phyloP scores from a whole-genome alignment of 257 asterid genomes.

The Echium plantagineum region DNA sequence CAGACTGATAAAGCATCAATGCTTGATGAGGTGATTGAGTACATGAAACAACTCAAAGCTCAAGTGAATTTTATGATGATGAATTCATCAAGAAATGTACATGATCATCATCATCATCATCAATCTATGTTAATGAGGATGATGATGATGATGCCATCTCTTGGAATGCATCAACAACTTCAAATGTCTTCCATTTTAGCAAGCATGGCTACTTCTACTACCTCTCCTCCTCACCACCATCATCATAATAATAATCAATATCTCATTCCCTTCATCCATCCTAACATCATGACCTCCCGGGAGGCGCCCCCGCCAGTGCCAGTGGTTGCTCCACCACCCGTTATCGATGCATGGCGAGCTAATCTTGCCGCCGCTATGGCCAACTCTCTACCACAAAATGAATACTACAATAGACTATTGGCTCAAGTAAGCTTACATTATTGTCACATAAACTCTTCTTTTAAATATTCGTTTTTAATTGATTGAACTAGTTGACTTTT shows the following conservation, averaged over 20 bases:
- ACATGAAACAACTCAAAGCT: conserved; percentile 55
- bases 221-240: conserved; percentile 14
- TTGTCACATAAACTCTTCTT: background rate
- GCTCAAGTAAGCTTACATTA: conserved; percentile 38
- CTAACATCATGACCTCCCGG: conserved; percentile 9
- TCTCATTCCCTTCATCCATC: conserved; percentile 19
- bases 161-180: conserved; percentile 48
- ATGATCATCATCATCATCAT: conserved; percentile 20
- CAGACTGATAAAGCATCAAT: conserved; percentile 79
- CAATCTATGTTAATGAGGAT: background rate
- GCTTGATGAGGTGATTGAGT: conserved; percentile 61
- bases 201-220: conserved; percentile 40
- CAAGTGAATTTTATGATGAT: conserved; percentile 44
- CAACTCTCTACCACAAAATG: conserved; percentile 1
- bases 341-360: conserved; percentile 13
- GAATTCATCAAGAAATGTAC: conserved; percentile 32
- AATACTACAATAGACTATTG: conserved; percentile 32
- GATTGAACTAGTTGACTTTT: background rate
- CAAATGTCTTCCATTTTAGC: conserved; percentile 55
- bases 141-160: conserved; percentile 40
- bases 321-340: conserved; percentile 18
- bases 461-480: background rate
- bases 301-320: conserved; percentile 25
- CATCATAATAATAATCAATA: conserved; percentile 18
- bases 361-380: conserved; percentile 7